These are phyloP conservation scores for Pterocarpus macrocarpus DNA, from an alignment of 306 rosid species.

Conservation along the genomic window DNA sequence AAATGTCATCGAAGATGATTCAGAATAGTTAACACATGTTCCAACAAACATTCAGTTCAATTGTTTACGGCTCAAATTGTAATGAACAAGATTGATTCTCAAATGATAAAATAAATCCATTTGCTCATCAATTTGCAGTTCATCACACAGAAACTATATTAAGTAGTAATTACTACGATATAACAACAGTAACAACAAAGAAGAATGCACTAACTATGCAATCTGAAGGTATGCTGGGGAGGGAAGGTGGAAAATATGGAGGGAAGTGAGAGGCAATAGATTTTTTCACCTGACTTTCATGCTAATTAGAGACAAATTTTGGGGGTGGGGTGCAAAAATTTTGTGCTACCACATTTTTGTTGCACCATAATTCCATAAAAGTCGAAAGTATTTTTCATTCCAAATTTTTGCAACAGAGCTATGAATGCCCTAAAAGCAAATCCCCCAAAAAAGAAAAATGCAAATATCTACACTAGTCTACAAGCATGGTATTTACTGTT, in stretches of 20 bases:
- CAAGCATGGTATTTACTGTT: constrained; percentile 30
- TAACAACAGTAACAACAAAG: not conserved
- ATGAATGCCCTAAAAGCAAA: constrained; percentile 31
- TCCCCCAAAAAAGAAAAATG: not conserved
- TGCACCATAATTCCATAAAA: constrained; percentile 38
- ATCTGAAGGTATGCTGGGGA: constrained; percentile 33
- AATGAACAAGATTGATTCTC: constrained; percentile 29
- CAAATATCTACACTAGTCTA: constrained; percentile 12
- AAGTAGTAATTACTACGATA: constrained; percentile 1
- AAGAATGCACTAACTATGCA: constrained; percentile 29
- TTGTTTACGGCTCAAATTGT: constrained; percentile 18
- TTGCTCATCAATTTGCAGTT: constrained; percentile 29
- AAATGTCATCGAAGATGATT: constrained; percentile 20
- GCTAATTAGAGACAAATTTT: constrained; percentile 19
- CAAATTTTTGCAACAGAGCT: constrained; percentile 14
- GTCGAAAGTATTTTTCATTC: constrained; percentile 10
- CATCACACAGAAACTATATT: constrained; percentile 31
- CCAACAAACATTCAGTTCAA: constrained; percentile 33
- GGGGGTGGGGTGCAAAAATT: not conserved
- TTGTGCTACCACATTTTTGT: constrained; percentile 9
- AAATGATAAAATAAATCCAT: constrained; percentile 29
- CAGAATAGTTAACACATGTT: constrained; percentile 25
- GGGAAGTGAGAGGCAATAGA: constrained; percentile 3
- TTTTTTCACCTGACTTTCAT: constrained; percentile 11
- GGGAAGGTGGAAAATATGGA: constrained; percentile 23